Conservation (phyloP, 306 rosid species). For the Ormosia emarginata region DNA sequence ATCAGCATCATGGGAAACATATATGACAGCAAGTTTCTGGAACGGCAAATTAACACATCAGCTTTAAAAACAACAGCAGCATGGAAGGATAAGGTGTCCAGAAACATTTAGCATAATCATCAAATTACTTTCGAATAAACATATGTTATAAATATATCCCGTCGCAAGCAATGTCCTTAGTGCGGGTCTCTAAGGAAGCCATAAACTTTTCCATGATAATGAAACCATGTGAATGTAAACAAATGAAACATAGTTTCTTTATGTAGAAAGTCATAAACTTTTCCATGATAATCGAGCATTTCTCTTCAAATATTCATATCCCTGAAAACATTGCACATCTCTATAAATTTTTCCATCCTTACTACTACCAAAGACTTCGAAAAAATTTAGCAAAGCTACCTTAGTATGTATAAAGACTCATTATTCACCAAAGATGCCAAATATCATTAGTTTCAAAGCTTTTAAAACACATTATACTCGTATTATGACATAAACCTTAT, state of each 20-base stretch:
- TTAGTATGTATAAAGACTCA: neutral
- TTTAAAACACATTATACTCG: neutral
- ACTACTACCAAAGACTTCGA: neutral
- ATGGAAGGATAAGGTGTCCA: neutral
- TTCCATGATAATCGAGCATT: neutral
- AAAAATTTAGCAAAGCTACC: neutral
- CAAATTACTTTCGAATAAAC: neutral
- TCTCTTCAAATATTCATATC: neutral
- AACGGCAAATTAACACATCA: constrained; percentile 28
- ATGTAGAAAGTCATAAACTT: neutral
- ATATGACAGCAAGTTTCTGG: constrained; percentile 82
- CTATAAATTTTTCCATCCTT: neutral
- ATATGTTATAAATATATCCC: neutral
- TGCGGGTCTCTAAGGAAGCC: neutral
- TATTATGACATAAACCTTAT: neutral
- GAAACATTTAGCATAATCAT: neutral
- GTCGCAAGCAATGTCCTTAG: neutral
- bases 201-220: neutral
- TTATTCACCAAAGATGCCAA: neutral
- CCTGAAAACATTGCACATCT: neutral
- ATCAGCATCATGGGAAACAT: constrained; percentile 66
- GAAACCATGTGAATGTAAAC: neutral
- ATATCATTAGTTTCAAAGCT: neutral
- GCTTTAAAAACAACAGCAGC: neutral
- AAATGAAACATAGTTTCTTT: neutral